Conservation (phyloP, 768 basidiomycete genomes). For the Rhodosporidiobolus odoratus region DNA sequence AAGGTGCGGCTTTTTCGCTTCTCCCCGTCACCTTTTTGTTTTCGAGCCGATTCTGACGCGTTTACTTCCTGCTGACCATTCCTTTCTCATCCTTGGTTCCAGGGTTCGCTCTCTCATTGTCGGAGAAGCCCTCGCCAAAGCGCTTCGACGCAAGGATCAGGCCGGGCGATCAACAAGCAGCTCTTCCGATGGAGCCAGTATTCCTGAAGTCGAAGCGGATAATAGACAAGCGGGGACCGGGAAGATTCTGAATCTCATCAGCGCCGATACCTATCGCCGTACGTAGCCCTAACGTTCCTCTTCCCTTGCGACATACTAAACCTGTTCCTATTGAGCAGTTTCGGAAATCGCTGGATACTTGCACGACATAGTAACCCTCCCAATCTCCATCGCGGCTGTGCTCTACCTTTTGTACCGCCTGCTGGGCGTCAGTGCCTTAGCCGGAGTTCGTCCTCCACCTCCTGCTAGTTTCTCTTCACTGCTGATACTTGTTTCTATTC, state of each 20-base stretch:
- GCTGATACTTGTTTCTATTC: neutral
- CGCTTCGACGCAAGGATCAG: slow-evolving; percentile 43
- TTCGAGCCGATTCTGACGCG: no score
- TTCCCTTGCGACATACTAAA: no score
- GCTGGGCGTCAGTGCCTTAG: slow-evolving; percentile 40
- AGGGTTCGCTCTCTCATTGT: neutral
- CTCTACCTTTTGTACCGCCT: slow-evolving; percentile 25
- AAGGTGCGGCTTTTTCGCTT: neutral
- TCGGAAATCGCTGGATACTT: slow-evolving; percentile 40
- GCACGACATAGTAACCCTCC: slow-evolving; percentile 37
- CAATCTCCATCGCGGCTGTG: slow-evolving; percentile 27
- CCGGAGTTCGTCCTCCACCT: slow-evolving; percentile 18
- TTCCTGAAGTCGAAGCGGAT: no score
- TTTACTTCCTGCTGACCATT: slow-evolving; percentile 36
- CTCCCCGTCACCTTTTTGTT: no score
- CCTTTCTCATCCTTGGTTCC: no score
- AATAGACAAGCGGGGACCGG: slow-evolving; percentile 34
- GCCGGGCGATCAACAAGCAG: slow-evolving; percentile 35
- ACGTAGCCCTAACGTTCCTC: no score
- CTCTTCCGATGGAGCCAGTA: no score
- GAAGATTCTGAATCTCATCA: slow-evolving; percentile 42
- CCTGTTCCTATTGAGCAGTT: neutral
- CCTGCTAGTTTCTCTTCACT: neutral
- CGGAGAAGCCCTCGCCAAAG: neutral
- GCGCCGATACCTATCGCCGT: slow-evolving; percentile 38